Base-by-base conservation (phyloP, 495 filamentous ascomycete species). In the Tuber melanosporum region DNA sequence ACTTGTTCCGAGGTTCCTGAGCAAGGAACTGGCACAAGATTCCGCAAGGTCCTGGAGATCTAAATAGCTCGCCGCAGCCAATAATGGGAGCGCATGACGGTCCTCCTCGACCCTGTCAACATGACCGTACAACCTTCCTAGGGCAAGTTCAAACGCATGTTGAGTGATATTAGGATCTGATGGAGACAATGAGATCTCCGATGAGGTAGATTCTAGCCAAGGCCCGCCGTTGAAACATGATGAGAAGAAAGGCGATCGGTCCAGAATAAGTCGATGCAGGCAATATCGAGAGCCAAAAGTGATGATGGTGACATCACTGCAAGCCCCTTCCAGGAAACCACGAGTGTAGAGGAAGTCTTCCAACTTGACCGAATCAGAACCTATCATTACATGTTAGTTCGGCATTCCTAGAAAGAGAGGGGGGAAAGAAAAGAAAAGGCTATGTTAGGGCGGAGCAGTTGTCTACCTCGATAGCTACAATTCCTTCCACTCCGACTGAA, bases 41-140 rank as follows among this genome's bases (percentile, higher is more conserved):
- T 90, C 87, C 22, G 89, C 85, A 57, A 90, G 83, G 74, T 90
- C 88, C 43, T 88, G 86, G 85, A 90, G 88, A 74, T 90, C 88
- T 5, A 90, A 81, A 87, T 88, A 90, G 76, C 88, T 89, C 14
- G 86, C 89, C 9, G 88, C 88, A 32, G 89, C 89, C 76, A 90
- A 87, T n/a, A 90, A 83, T 14, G 87, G 86, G 74, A 90, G 82
- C 19, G 89, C 88, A 74, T 90, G 86, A 39, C 80, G 83, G 71
- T 89, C 87, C 78, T 89, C 88, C 77, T 90, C 88, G 22, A 76
- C 76, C 52, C 82, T 75, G 66, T 85, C 84, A 76, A 86, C 84
- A 77, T 84, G 86, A 6, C 89, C 89, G 80, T 90, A 90, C 10
- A 90, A 79, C 39, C 88, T 83, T 73, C 88, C 90, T 19, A 90